A percentile compares a stretch with the other conserved stretches of the same genome.
These are phyloP conservation scores for Calophaca sinica DNA, from an alignment of 306 rosid species.

Conservation along the genomic window DNA sequence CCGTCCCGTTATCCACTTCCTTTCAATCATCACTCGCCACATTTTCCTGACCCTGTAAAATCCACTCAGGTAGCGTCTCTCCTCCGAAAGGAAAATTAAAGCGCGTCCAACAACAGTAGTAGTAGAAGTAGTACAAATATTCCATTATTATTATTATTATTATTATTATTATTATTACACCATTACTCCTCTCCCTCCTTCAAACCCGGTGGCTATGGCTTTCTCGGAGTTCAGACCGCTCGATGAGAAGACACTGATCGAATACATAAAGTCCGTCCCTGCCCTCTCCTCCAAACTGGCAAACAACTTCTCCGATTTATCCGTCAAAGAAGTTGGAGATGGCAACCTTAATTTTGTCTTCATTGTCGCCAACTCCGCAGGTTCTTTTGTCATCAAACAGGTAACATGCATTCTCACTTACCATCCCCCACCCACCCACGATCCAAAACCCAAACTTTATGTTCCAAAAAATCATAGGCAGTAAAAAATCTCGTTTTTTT, in stretches of 20 bases:
- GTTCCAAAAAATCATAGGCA: conserved; percentile 32
- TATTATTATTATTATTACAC: neutral
- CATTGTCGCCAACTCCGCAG: conserved; percentile 65
- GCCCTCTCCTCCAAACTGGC: conserved; percentile 68
- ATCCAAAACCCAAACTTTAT: neutral
- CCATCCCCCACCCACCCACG: no score
- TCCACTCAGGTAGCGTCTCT: conserved; percentile 7
- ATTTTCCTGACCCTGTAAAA: neutral
- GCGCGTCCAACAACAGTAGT: neutral
- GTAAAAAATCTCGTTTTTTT: conserved; percentile 4
- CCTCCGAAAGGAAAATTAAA: conserved; percentile 9
- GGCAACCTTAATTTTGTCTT: conserved; percentile 90
- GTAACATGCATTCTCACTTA: conserved; percentile 35
- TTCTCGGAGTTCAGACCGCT: conserved; percentile 73
- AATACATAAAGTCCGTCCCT: conserved; percentile 78
- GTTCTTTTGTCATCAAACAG: conserved; percentile 91
- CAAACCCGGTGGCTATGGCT: conserved; percentile 48
- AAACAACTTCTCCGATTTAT: conserved; percentile 57
- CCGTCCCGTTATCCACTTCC: no score
- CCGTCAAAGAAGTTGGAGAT: conserved; percentile 84
- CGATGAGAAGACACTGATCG: conserved; percentile 66
- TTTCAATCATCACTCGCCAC: neutral
- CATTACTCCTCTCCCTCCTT: neutral
- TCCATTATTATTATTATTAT: conserved; percentile 4
- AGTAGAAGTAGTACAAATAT: neutral